Conservation (phyloP, 768 basidiomycete genomes). For the Rickenella mellea region DNA sequence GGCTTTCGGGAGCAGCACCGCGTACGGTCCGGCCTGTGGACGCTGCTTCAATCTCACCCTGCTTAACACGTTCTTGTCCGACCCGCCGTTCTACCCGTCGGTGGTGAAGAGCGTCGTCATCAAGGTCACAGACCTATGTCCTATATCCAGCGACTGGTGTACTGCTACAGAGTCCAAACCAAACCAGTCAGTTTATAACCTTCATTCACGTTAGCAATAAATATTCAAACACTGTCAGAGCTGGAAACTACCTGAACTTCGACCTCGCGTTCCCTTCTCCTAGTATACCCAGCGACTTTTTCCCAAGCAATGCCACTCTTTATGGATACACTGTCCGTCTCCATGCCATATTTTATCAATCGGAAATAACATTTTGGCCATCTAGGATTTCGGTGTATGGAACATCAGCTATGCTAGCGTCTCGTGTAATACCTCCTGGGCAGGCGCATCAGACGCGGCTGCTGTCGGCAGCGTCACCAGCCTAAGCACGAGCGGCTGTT, state of each 20-base stretch:
- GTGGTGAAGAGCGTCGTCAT: conserved; percentile 53
- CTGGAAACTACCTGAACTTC: conserved; percentile 66
- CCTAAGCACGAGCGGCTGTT: conserved; percentile 55
- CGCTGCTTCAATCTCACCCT: conserved; percentile 74
- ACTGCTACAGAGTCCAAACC: conserved; percentile 49
- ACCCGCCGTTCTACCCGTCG: conserved; percentile 62
- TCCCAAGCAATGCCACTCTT: conserved; percentile 56
- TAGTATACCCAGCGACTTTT: conserved; percentile 63
- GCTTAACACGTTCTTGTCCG: conserved; percentile 52
- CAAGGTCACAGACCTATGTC: conserved; percentile 78
- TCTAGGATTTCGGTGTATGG: conserved; percentile 81
- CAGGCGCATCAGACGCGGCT: conserved; percentile 43
- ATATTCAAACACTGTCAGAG: conserved; percentile 28
- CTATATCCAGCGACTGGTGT: conserved; percentile 62
- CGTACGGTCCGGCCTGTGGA: conserved; percentile 67
- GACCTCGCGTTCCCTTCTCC: conserved; percentile 72
- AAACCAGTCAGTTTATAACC: conserved; percentile 43
- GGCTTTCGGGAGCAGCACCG: conserved; percentile 68
- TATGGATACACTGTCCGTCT: conserved; percentile 44
- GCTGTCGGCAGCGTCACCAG: conserved; percentile 61
- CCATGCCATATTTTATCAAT: not conserved
- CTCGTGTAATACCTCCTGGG: conserved; percentile 54
- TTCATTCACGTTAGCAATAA: not conserved
- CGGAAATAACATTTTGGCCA: not conserved
- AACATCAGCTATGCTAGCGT: conserved; percentile 65